These are phyloP conservation scores for Nicotiana knightiana DNA, from an alignment of 257 asterid species.

Conservation along the genomic window DNA sequence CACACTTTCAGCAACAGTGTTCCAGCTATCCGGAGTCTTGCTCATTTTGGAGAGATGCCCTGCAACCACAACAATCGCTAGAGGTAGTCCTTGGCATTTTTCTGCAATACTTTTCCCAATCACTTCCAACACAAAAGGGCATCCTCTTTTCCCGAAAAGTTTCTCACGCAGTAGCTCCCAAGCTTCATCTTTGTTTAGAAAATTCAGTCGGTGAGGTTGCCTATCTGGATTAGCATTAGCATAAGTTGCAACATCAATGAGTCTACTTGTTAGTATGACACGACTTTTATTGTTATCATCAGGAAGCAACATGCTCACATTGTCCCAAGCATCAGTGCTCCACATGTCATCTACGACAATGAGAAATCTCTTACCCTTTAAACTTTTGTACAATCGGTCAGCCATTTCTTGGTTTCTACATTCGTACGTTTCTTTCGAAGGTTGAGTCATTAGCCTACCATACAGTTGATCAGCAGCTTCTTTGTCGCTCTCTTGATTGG, in stretches of 20 bases:
- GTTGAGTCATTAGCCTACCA: background rate
- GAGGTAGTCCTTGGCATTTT: slow-evolving; percentile 30
- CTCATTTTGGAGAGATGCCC: slow-evolving; percentile 21
- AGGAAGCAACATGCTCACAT: slow-evolving; percentile 19
- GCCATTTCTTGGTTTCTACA: slow-evolving; percentile 7
- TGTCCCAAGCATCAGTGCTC: slow-evolving; percentile 23
- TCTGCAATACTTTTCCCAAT: slow-evolving; percentile 17
- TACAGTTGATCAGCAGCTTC: slow-evolving; percentile 7
- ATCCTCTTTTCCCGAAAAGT: slow-evolving; percentile 14
- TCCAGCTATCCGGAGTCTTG: slow-evolving; percentile 21
- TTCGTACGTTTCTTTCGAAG: background rate
- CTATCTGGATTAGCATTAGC: slow-evolving; percentile 4
- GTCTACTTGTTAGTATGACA: slow-evolving; percentile 25
- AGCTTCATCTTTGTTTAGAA: slow-evolving; percentile 21
- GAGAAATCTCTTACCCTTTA: slow-evolving; percentile 19
- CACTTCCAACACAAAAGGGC: slow-evolving; percentile 19
- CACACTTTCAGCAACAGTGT: slow-evolving; percentile 16
- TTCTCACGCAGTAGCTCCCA: slow-evolving; percentile 25
- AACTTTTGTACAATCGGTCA: slow-evolving; percentile 9
- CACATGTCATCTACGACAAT: slow-evolving; percentile 31
- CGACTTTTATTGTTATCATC: slow-evolving; percentile 20
- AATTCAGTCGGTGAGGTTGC: slow-evolving; percentile 19
- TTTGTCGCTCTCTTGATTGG: background rate
- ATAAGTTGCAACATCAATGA: slow-evolving; percentile 16
- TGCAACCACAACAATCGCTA: slow-evolving; percentile 28